phyloP scores from a whole-genome alignment of 1,139 yeast genomes.

The Kurtzmaniella natalensis region DNA sequence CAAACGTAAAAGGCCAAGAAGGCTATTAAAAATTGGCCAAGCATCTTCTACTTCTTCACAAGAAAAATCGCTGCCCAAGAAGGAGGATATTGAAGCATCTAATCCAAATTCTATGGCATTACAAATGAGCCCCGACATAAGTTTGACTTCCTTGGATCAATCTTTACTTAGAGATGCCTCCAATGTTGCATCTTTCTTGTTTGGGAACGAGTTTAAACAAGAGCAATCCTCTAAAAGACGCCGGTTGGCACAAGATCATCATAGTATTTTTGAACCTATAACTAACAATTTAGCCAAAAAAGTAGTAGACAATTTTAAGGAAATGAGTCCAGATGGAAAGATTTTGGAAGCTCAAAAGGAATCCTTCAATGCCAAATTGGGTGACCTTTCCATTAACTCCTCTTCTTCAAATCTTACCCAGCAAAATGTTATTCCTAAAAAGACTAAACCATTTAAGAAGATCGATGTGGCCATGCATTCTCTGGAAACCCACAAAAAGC shows the following conservation, averaged over 20 bases:
- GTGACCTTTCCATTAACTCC: constrained; percentile 16
- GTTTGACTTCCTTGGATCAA: too few species aligned
- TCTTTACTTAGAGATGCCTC: too few species aligned
- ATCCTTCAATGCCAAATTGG: constrained; percentile 42
- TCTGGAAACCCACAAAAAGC: constrained; percentile 42
- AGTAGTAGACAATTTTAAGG: constrained; percentile 52
- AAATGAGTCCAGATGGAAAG: constrained; percentile 83
- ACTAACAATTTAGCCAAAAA: constrained; percentile 38
- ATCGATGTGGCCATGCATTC: constrained; percentile 35
- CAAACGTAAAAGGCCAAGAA: too few species aligned
- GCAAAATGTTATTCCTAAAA: constrained; percentile 11
- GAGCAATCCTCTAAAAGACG: constrained; percentile 17
- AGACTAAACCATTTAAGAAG: constrained; percentile 39
- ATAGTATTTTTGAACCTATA: constrained; percentile 27
- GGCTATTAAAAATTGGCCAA: too few species aligned
- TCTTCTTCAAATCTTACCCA: constrained; percentile 3
- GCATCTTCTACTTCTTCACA: too few species aligned
- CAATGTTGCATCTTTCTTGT: constrained; percentile 16
- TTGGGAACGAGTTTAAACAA: constrained; percentile 10
- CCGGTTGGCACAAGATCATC: constrained; percentile 12
- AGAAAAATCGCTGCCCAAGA: too few species aligned
- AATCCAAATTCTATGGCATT: too few species aligned
- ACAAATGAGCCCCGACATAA: too few species aligned
- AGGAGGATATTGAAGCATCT: too few species aligned
- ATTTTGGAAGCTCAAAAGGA: constrained; percentile 57